Conservation (phyloP, 176 grass and related monocot genomes). For the Alloteropsis semialata region DNA sequence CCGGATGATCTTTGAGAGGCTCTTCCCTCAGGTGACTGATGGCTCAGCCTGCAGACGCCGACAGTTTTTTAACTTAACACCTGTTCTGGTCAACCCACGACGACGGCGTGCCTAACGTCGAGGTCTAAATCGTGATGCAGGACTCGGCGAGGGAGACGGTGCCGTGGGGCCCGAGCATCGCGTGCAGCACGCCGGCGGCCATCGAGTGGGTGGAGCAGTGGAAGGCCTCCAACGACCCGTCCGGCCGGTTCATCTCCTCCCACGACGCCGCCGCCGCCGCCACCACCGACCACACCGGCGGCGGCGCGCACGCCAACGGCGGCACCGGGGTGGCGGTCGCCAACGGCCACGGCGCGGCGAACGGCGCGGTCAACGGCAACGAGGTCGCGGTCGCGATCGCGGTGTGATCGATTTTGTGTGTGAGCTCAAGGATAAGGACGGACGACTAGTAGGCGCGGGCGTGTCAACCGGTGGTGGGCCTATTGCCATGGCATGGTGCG, state of each 20-base stretch:
- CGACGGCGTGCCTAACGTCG: neutral
- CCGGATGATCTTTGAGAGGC: slow-evolving; percentile 95
- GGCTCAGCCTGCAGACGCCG: neutral
- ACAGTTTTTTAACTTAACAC: neutral
- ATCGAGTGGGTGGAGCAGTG: slow-evolving; percentile 94
- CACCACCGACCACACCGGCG: slow-evolving; percentile 10
- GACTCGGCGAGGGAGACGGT: slow-evolving; percentile 84
- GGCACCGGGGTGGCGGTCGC: neutral
- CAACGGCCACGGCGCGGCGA: neutral
- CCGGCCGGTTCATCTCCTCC: slow-evolving; percentile 72
- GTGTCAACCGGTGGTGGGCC: slow-evolving; percentile 17
- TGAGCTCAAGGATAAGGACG: slow-evolving; percentile 28
- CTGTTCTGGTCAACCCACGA: neutral
- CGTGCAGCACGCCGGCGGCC: slow-evolving; percentile 94
- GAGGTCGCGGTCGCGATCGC: neutral
- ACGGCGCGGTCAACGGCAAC: neutral
- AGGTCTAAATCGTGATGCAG: slow-evolving; percentile 36
- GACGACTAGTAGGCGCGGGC: slow-evolving; percentile 35
- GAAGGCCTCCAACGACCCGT: slow-evolving; percentile 87
- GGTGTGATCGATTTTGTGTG: neutral
- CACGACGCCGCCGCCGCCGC: slow-evolving; percentile 55
- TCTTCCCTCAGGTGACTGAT: slow-evolving; percentile 81
- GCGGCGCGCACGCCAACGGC: slow-evolving; percentile 26
- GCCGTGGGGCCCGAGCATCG: slow-evolving; percentile 85
- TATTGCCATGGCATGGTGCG: slow-evolving; percentile 1